Base-by-base conservation (phyloP, 2,329 filamentous ascomycete genomes). In the Fusarium fujikuroi region DNA sequence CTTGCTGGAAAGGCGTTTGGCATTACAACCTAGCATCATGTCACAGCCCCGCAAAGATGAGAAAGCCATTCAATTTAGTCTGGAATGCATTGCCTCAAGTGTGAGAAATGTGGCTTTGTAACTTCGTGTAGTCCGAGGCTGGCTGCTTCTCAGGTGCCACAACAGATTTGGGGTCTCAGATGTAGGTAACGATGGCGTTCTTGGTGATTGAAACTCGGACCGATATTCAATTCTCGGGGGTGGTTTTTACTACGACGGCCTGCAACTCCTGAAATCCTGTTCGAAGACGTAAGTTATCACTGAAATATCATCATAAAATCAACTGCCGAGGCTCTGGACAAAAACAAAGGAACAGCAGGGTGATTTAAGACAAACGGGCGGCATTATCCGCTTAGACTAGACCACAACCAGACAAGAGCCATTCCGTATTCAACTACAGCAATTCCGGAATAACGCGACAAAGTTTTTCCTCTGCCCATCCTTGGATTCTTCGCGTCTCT, bases 381-480 rank as follows among this genome's bases (percentile, higher is more conserved):
- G 53, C 60, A 60, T 40, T 69, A 34, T 44, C 65, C 63, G 28
- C 16, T 11, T 9, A 25, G 28, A 40, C 63, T 67, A 71, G 56
- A 57, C 57, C 47, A 16, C 25, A 59, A 59, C 21, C 16, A 40
- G 43, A 40, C 50, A 54, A 49, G 49, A 37, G 23, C 59, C 34
- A 34, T 43, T 47, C 47, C 23, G 30, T 18, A 44, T 36, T 43
- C 57, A 25, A 44, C 46, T 37, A 21, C 39, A 46, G 34, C 34
- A 14, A 46, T 46, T 49, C 44, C 53, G 46, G 70, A 44, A 42
- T 28, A 62, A 61, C 71, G 71, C 71, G 59, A 62, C 60, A 74
- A 74, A 68, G 68, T 74, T 74, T 74, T 73, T 73, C 69, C 72
- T 49, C 39, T 42, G n/a, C n/a, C 43, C 30, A 69, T 63, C 53